phyloP scores from a whole-genome alignment of 352 stramenopile genomes.

The Phytophthora fragariae region DNA sequence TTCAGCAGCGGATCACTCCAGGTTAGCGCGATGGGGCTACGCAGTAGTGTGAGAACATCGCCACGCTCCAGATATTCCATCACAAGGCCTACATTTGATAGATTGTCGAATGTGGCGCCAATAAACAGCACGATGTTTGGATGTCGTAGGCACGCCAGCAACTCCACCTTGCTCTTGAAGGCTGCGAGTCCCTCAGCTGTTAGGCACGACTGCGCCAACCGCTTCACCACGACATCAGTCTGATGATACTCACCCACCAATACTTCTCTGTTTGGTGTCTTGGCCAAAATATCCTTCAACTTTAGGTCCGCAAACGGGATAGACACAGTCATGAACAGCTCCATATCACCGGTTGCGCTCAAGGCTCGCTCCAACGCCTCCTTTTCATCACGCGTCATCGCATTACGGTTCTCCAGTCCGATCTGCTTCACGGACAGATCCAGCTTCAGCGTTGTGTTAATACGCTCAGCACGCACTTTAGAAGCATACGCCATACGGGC shows the following conservation, averaged over 20 bases:
- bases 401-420: slow-evolving; percentile 69
- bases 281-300: slow-evolving; percentile 78
- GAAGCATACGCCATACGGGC: slow-evolving; percentile 75
- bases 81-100: slow-evolving; percentile 80
- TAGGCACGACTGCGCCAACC: slow-evolving; percentile 63
- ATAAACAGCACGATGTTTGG: slow-evolving; percentile 91
- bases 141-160: slow-evolving; percentile 81
- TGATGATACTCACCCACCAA: slow-evolving; percentile 81
- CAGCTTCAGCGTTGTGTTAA: slow-evolving; percentile 86
- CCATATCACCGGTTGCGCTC: slow-evolving; percentile 54
- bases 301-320: slow-evolving; percentile 83
- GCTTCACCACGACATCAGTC: slow-evolving; percentile 82
- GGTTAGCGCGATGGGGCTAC: slow-evolving; percentile 67
- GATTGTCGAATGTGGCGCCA: slow-evolving; percentile 84
- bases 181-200: slow-evolving; percentile 68
- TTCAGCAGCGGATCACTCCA: slow-evolving; percentile 84
- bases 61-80: slow-evolving; percentile 83
- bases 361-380: slow-evolving; percentile 65
- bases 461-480: slow-evolving; percentile 76
- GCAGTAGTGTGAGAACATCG: slow-evolving; percentile 70
- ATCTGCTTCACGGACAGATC: slow-evolving; percentile 80
- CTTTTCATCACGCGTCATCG: slow-evolving; percentile 63
- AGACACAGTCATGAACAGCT: slow-evolving; percentile 67
- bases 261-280: slow-evolving; percentile 70
- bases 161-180: slow-evolving; percentile 83